Percentiles rank a stretch among this genome's conserved stretches.
Evolutionary conservation across 768 basidiomycete genomes (phyloP).

Genomic region (Mycena floridula): DNA sequence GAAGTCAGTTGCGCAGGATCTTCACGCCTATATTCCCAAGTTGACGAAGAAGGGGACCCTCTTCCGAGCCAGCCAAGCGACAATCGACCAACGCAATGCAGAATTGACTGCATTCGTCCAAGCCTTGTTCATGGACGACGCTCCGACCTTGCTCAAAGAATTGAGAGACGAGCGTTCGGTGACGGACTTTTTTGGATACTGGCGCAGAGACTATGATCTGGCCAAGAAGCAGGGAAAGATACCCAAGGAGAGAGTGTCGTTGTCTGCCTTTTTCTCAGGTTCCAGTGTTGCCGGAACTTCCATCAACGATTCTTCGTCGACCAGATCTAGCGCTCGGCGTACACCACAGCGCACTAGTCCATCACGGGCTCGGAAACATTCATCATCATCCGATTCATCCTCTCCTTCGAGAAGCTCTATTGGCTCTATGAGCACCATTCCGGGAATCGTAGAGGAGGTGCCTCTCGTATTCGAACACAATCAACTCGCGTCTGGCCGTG

Average conservation of each 20-base stretch:
- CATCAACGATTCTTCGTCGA: constrained; percentile 11
- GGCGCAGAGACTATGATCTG: constrained; percentile 67
- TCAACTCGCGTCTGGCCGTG: constrained; percentile 15
- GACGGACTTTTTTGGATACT: constrained; percentile 74
- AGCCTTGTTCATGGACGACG: constrained; percentile 50
- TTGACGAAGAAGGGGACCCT: constrained; percentile 67
- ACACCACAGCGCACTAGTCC: not conserved
- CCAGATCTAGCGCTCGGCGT: not conserved
- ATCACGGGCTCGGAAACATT: not conserved
- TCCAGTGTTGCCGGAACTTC: not conserved
- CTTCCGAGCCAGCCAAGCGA: constrained; percentile 66
- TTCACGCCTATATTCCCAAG: constrained; percentile 60
- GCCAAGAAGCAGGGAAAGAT: constrained; percentile 28
- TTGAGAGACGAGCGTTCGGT: constrained; percentile 51
- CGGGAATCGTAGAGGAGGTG: constrained; percentile 30
- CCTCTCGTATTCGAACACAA: constrained; percentile 38
- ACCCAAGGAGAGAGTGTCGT: not conserved
- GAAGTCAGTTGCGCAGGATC: constrained; percentile 59
- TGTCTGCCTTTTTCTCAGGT: not conserved
- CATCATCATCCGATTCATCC: constrained; percentile 38
- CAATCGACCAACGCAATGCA: constrained; percentile 52
- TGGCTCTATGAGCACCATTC: constrained; percentile 17
- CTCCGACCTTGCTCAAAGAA: constrained; percentile 63
- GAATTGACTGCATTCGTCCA: constrained; percentile 58
- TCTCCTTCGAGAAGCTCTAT: constrained; percentile 19